Evolutionary conservation across 768 basidiomycete genomes (phyloP).

Genomic region (Termitomyces titanicus): DNA sequence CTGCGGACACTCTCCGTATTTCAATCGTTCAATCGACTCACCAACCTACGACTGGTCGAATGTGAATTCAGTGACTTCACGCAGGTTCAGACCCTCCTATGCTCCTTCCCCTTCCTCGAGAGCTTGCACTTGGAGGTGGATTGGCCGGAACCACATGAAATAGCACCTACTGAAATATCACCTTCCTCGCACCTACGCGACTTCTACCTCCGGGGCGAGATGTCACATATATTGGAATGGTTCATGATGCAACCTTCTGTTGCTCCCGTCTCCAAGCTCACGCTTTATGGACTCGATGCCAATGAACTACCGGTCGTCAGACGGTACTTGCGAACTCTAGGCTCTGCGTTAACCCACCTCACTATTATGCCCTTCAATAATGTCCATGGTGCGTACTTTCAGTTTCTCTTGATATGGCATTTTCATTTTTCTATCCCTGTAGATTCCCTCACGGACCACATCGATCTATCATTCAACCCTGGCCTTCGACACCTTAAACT

Average conservation of each 20-base stretch:
- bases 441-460: constrained; percentile 8
- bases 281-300: constrained; percentile 8
- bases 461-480: constrained; percentile 10
- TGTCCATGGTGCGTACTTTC: constrained; percentile 7
- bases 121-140: constrained; percentile 12
- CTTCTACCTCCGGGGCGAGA: constrained; percentile 14
- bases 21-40: constrained; percentile 7
- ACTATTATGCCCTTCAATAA: constrained; percentile 3
- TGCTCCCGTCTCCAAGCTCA: constrained; percentile 11
- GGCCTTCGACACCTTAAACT: constrained; percentile 11
- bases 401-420: not conserved
- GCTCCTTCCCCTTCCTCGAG: constrained; percentile 12
- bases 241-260: constrained; percentile 9
- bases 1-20: constrained; percentile 3
- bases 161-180: not conserved
- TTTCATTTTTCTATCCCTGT: not conserved
- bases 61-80: constrained; percentile 13
- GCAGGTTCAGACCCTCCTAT: constrained; percentile 11
- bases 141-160: constrained; percentile 8
- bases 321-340: constrained; percentile 10
- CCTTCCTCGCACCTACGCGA: constrained; percentile 11
- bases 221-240: constrained; percentile 12
- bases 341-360: constrained; percentile 12
- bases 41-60: constrained; percentile 9
- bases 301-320: constrained; percentile 10